phyloP scores from a whole-genome alignment of 148 eudicot species.

The Salicornia ramosissima region DNA sequence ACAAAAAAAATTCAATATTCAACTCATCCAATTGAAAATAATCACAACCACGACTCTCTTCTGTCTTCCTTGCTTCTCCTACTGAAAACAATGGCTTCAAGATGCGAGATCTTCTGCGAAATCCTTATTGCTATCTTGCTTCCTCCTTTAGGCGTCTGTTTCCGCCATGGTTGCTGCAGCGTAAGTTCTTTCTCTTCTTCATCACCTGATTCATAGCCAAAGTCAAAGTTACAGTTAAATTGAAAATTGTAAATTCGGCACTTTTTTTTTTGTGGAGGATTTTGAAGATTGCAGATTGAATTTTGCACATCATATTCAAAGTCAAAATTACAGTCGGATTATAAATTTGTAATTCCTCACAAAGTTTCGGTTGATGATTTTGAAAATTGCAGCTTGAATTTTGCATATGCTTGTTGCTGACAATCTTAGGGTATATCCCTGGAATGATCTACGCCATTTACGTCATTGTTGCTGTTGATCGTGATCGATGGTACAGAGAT shows the following conservation, averaged over 20 bases:
- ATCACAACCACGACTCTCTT: neutral
- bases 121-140: constrained; percentile 45
- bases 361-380: neutral
- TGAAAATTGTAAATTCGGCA: too few species aligned
- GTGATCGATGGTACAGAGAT: constrained; percentile 27
- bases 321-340: neutral
- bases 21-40: neutral
- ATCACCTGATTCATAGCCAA: neutral
- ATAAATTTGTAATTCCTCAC: neutral
- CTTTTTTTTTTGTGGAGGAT: too few species aligned
- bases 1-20: neutral
- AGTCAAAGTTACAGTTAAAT: too few species aligned
- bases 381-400: constrained; percentile 50
- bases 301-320: too few species aligned
- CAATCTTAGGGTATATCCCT: constrained; percentile 73
- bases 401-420: constrained; percentile 67
- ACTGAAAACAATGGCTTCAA: constrained; percentile 30
- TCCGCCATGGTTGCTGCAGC: constrained; percentile 57
- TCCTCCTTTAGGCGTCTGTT: constrained; percentile 60
- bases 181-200: constrained; percentile 23
- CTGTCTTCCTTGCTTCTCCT: neutral
- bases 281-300: too few species aligned
- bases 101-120: constrained; percentile 52
- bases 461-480: constrained; percentile 56
- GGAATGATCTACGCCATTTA: constrained; percentile 82